Percentiles rank a stretch among this genome's conserved stretches.
phyloP scores from a whole-genome alignment of 176 grass and related monocot genomes.

The Chloris gayana region DNA sequence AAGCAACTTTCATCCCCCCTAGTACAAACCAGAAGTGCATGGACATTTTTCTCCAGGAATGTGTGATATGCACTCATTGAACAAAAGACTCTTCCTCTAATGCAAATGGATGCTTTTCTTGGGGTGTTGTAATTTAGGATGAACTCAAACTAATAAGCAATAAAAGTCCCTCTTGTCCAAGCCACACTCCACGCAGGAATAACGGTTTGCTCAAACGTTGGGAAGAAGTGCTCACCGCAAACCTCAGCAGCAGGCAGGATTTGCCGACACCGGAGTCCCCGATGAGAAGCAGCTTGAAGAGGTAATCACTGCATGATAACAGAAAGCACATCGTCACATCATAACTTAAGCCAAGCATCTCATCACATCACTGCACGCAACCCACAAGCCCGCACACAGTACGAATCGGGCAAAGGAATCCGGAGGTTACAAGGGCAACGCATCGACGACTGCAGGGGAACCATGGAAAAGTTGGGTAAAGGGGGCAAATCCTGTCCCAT shows the following conservation, averaged over 20 bases:
- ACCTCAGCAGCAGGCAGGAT: conserved; percentile 82
- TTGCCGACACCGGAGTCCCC: conserved; percentile 78
- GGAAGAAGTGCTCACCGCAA: conserved; percentile 63
- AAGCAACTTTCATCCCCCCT: neutral
- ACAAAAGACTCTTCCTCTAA: neutral
- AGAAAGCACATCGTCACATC: neutral
- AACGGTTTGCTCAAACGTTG: neutral
- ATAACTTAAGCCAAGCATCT: neutral
- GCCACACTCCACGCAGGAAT: neutral
- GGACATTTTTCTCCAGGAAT: neutral
- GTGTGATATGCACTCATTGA: neutral
- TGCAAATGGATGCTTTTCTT: neutral
- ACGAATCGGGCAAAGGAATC: neutral
- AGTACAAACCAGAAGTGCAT: neutral
- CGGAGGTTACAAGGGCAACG: neutral
- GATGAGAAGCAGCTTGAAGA: conserved; percentile 85
- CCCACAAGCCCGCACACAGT: neutral
- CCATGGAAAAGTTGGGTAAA: neutral
- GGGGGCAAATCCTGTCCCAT: neutral
- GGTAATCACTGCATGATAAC: conserved; percentile 64
- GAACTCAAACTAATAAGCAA: neutral
- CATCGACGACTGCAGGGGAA: neutral
- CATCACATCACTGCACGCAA: neutral
- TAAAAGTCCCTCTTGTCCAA: neutral
- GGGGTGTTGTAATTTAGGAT: neutral